Base-by-base conservation (phyloP, 2,329 filamentous ascomycete genomes). In the Oidium heveae region DNA sequence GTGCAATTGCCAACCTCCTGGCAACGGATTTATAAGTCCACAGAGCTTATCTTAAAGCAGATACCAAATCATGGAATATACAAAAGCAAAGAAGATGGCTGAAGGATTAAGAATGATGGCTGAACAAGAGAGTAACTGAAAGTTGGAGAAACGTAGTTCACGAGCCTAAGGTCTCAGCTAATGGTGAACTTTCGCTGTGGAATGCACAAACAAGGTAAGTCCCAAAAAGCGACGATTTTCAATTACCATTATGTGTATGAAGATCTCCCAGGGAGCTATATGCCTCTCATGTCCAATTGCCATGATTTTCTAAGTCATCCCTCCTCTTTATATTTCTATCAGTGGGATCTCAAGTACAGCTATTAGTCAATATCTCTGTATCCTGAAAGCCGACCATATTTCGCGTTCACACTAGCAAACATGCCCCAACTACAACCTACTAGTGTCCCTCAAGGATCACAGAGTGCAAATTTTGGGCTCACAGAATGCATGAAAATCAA, bases 271-370 rank as follows among this genome's bases (percentile, higher is more conserved):
- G 49, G 13, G 33, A 16, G 51, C 15, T 53, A 37, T 24, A 10
- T 53, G 10, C n/a, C 37, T 9, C 22, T 53, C 12, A 51, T 51
- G 47, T 8, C 47, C 12, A 51, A 52, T 20, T 24, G 36, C 4
- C 52, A 56, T 39, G 44, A 56, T 24, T 54, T 43, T 47, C 36
- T 56, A 22, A 51, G 43, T 2, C 13, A 56, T 15, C 44, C 44
- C 4, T 51, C 44, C 4, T 16, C 52, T 28, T 28, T 36, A 28
- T 51, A 3, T 18, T 54, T 28, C 20, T n/a, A 18, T n/a, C 10
- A 39, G 18, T 49, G 49, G 39, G 33, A 56, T 39, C 15, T 56
- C 10, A 56, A 56, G 34, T 20, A 56, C 15, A 28, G 18, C 10
- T 56, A 54, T 41, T 56, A 33, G 41, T 33, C 4, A 13, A 37